Evolutionary conservation across 495 filamentous ascomycete species (phyloP), one percentile per base, ranked within the genome.

Genomic region (Aspergillus haitiensis): DNA sequence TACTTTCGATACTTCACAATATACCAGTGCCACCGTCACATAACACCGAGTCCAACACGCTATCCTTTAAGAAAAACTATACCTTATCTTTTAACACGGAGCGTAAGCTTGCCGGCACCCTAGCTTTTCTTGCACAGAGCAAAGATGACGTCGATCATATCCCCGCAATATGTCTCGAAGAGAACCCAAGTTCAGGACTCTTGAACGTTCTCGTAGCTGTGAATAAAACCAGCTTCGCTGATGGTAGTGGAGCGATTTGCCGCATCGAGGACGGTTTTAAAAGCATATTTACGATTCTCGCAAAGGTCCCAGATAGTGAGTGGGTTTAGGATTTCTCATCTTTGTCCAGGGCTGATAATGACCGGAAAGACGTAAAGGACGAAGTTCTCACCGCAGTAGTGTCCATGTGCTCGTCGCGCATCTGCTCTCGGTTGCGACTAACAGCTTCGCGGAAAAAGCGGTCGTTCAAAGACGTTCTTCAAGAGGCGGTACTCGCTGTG

Each of bases 401-500:
- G 16, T 49, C 55, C 8, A 58, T 63, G 60, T 63, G 49, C 32
- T 63, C 55, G 16, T 35, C 44, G 34, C 55, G 60, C 42, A 63
- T 63, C n/a, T 34, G 57, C 11, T 62, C 48, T 50, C 40, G 60
- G 35, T 45, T 62, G 12, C 46, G 55, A 33, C 32, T 62, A 7
- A 39, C 16, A 8, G 52, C 27, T 42, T 16, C 60, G 9, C 6
- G 9, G 6, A 13, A 45, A 35, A 57, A 62, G 21, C 32, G 53
- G 13, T 33, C 60, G 6, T 48, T 62, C 13, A 58, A 62, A 31
- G 60, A 49, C 15, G 47, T 47, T 36, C 48, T 61, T 56, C 58
- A 35, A 32, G 52, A 55, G 27, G 42, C 52, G 36, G 6, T 51
- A 21, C 31, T 52, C 34, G 54, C 54, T 36, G 31, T 53, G 45